Percentiles rank a stretch among this genome's conserved stretches.
These are phyloP conservation scores for Pseudofabraea citricarpa DNA, from an alignment of 2,329 filamentous ascomycete genomes.

Conservation along the genomic window DNA sequence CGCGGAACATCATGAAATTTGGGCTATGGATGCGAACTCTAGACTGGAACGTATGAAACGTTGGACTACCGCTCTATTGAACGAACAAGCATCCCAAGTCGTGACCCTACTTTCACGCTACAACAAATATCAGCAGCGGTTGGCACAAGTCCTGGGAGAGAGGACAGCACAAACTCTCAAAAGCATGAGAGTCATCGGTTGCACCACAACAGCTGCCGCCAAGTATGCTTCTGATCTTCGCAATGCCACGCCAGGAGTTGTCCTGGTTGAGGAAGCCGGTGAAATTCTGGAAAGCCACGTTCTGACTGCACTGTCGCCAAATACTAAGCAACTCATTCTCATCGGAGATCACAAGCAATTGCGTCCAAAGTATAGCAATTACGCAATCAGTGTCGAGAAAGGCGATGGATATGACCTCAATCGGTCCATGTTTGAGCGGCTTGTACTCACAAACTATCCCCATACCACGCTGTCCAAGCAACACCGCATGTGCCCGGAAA, in stretches of 20 bases:
- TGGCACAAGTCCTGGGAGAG: conserved; percentile 41
- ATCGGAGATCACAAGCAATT: conserved; percentile 74
- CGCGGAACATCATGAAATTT: conserved; percentile 36
- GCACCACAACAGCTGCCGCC: conserved; percentile 67
- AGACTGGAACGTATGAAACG: conserved; percentile 32
- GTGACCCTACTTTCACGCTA: conserved; percentile 32
- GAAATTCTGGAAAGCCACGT: conserved; percentile 68
- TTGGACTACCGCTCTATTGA: conserved; percentile 42
- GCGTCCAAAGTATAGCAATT: conserved; percentile 58
- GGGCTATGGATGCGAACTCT: conserved; percentile 39
- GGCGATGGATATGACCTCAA: conserved; percentile 64
- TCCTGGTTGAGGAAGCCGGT: conserved; percentile 69
- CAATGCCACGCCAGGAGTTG: conserved; percentile 48
- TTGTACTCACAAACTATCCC: conserved; percentile 50
- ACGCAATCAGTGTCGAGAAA: conserved; percentile 55
- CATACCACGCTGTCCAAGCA: conserved; percentile 54
- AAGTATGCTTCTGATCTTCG: conserved; percentile 53
- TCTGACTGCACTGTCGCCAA: conserved; percentile 50
- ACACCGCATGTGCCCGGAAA: conserved; percentile 65
- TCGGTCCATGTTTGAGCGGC: conserved; percentile 62
- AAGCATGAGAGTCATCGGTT: conserved; percentile 59
- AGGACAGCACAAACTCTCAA: conserved; percentile 38
- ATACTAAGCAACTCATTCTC: conserved; percentile 58
- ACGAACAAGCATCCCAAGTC: conserved; percentile 45
- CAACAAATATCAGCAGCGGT: conserved; percentile 34